Conservation (phyloP, 2,329 filamentous ascomycete genomes). For the Fusarium cyanostomum region DNA sequence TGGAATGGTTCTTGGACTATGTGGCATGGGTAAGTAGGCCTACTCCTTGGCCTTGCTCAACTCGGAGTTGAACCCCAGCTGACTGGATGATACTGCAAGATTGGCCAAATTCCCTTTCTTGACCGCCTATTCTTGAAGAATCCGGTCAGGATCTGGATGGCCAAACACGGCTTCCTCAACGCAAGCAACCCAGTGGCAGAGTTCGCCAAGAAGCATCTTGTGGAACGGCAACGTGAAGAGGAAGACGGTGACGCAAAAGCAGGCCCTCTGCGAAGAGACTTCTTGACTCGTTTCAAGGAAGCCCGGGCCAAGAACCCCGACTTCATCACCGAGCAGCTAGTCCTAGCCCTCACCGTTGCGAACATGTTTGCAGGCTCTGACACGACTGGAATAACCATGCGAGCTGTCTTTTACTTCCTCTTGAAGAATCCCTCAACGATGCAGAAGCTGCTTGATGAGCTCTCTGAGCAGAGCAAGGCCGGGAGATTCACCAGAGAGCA, state of each 20-base stretch:
- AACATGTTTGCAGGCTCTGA: slow-evolving; percentile 80
- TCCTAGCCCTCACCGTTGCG: slow-evolving; percentile 68
- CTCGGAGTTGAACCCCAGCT: neutral
- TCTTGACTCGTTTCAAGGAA: slow-evolving; percentile 76
- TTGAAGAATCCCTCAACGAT: slow-evolving; percentile 67
- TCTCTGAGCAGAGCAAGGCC: slow-evolving; percentile 64
- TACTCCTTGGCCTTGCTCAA: neutral
- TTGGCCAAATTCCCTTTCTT: slow-evolving; percentile 78
- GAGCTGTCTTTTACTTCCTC: slow-evolving; percentile 76
- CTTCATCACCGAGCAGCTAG: slow-evolving; percentile 74
- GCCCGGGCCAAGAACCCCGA: slow-evolving; percentile 71
- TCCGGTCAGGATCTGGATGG: slow-evolving; percentile 72
- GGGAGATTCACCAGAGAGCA: slow-evolving; percentile 61
- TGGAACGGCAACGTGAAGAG: slow-evolving; percentile 62
- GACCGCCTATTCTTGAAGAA: slow-evolving; percentile 78
- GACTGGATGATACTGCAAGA: slow-evolving; percentile 48
- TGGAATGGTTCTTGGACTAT: slow-evolving; percentile 72
- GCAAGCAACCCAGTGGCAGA: slow-evolving; percentile 75
- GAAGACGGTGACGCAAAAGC: slow-evolving; percentile 48
- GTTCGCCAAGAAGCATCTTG: slow-evolving; percentile 73
- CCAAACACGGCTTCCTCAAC: slow-evolving; percentile 71
- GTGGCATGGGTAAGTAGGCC: slow-evolving; percentile 66
- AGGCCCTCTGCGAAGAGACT: slow-evolving; percentile 53
- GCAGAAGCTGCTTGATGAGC: slow-evolving; percentile 63
- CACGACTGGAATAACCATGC: slow-evolving; percentile 78